Base-by-base conservation (phyloP, 306 rosid species). In the Canavalia ensiformis region DNA sequence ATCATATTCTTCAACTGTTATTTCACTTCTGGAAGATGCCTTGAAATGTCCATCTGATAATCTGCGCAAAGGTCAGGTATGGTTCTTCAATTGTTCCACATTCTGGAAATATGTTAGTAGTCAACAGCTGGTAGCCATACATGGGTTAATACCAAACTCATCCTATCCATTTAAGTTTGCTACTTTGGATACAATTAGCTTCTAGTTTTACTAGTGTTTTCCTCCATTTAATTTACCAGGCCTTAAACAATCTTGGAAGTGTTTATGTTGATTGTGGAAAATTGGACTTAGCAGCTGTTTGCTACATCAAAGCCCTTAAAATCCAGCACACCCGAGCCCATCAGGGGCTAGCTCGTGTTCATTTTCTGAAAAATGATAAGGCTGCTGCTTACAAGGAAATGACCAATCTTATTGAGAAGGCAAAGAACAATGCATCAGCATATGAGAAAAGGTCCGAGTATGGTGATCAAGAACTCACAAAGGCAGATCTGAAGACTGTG, bases 271-370 rank as follows among this genome's bases (percentile, higher is more conserved):
- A 94, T 74, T 84, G 88, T n/a, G 88, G 50, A 76, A 90, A 88
- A 81, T 79, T 92, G 74, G 97, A 92, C 56, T 34, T 79, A 72
- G 98, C 98, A 25, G 96, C 97, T 68, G 96, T 92, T 82, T 94
- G 97, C 88, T 94, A 94, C 83, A 88, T 85, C 44, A 92, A 87
- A 85, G 98, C 98, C 86, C 97, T 94, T 29, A 85, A 92, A 57
- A 91, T 94, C 82, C 91, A 88, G 82, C 98, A 94, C 81, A 89
- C 97, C 34, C 96, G 98, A 64, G 98, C 98, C 4, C 97, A 94
- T 84, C 97, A 94, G 84, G 98, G 97, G 54, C 97, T 94, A 75
- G 98, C 98, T 46, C 95, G 97, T 86, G 98, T 94, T 82, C 91
- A 89, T 88, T 92, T 50, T 87, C 90, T 92, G 0, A 87, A 84